phyloP scores from a whole-genome alignment of 345 rosid species.

The Geranium brycei region DNA sequence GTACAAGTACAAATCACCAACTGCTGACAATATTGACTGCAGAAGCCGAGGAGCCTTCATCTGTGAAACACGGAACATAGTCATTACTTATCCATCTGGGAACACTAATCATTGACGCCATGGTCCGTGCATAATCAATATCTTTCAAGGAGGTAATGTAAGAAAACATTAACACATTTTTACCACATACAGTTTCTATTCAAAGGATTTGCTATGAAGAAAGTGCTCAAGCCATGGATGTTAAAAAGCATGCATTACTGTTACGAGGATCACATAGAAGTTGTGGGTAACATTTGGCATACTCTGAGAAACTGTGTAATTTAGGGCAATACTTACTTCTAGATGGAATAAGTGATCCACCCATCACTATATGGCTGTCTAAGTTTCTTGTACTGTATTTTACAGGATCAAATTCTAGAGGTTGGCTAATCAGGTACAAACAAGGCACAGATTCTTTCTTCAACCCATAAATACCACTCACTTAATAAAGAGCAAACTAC shows the following conservation, averaged over 20 bases:
- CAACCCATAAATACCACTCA: neutral
- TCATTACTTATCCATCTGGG: neutral
- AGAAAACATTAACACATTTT: neutral
- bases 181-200: neutral
- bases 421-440: neutral
- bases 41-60: constrained; percentile 58
- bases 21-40: constrained; percentile 73
- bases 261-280: neutral
- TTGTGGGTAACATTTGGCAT: neutral
- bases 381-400: neutral
- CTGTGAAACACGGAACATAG: constrained; percentile 24
- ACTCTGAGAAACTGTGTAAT: neutral
- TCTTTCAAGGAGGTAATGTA: neutral
- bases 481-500: neutral
- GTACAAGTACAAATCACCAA: constrained; percentile 76
- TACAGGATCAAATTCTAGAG: neutral
- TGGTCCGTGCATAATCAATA: neutral
- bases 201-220: neutral
- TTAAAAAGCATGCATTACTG: neutral
- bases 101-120: too few relatives aligned
- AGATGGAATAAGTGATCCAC: neutral
- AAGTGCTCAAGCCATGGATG: neutral
- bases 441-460: neutral
- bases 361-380: neutral
- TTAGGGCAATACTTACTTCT: too few relatives aligned